Conservation (phyloP, 257 asterid genomes). For the Haberlea rhodopensis region DNA sequence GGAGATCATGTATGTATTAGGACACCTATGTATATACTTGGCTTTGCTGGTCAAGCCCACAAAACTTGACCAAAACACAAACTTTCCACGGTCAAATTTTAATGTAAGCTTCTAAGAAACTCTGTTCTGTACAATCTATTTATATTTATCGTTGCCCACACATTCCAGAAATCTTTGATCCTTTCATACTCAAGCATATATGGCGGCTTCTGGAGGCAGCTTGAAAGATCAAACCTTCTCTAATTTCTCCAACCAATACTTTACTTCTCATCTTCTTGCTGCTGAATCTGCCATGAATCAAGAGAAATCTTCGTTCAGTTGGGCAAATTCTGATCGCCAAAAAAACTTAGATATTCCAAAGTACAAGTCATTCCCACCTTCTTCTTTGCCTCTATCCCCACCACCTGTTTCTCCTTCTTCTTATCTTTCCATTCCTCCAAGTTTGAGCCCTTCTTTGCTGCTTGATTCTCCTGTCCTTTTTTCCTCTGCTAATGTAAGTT, state of each 20-base stretch:
- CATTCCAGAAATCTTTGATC: background rate
- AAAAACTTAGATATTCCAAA: constrained; percentile 29
- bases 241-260: background rate
- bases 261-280: background rate
- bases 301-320: background rate
- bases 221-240: background rate
- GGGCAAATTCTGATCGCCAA: background rate
- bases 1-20: too few relatives aligned
- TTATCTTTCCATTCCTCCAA: constrained; percentile 54
- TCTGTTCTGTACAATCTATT: background rate
- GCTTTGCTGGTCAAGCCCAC: background rate
- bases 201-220: background rate
- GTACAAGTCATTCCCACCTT: constrained; percentile 53
- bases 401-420: constrained; percentile 77
- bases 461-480: constrained; percentile 81
- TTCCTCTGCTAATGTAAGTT: constrained; percentile 59
- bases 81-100: background rate
- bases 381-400: constrained; percentile 58
- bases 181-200: background rate
- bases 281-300: background rate
- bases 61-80: background rate
- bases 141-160: too few relatives aligned
- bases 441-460: constrained; percentile 67
- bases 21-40: too few relatives aligned
- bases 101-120: background rate